Percentiles rank a stretch among this genome's conserved stretches.
These are phyloP conservation scores for Mentha longifolia DNA, from an alignment of 257 asterid genomes.

Conservation along the genomic window DNA sequence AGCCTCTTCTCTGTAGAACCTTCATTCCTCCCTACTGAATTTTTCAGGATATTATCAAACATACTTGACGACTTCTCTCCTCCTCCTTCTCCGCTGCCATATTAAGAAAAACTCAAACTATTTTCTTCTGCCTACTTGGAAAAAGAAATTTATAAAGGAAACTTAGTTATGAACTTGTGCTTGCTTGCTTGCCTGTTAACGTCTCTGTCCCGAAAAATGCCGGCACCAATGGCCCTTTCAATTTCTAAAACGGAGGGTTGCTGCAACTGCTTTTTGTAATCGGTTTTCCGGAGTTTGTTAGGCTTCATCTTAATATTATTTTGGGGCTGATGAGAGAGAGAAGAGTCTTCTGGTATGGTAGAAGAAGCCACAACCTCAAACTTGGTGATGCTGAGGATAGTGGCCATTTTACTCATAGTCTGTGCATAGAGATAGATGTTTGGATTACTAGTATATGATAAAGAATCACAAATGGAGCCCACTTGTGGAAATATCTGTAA, in stretches of 20 bases:
- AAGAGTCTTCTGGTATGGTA: conserved; percentile 42
- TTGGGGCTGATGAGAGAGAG: conserved; percentile 24
- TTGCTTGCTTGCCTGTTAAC: conserved; percentile 51
- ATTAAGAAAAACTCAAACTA: not conserved
- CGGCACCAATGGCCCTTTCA: conserved; percentile 84
- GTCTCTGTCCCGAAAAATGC: conserved; percentile 63
- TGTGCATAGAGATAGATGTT: not conserved
- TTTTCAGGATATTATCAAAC: conserved; percentile 50
- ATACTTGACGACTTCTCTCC: conserved; percentile 37
- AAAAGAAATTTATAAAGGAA: no score
- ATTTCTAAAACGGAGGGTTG: conserved; percentile 57
- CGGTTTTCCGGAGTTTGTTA: conserved; percentile 27
- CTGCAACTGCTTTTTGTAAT: conserved; percentile 14
- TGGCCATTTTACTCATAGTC: not conserved
- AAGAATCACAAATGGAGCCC: not conserved
- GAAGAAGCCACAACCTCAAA: conserved; percentile 44
- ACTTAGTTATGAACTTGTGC: conserved; percentile 7
- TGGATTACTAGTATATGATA: not conserved
- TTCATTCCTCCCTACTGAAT: conserved; percentile 60
- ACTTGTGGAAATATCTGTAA: not conserved
- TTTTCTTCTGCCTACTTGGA: not conserved
- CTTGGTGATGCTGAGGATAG: conserved; percentile 37
- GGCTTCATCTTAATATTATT: conserved; percentile 29
- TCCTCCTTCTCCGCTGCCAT: conserved; percentile 40
- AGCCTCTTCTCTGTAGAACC: conserved; percentile 72